Percentiles rank a stretch among this genome's conserved stretches.
Evolutionary conservation across 2,329 filamentous ascomycete genomes (phyloP).

Genomic region (Pezicula rhizophila): DNA sequence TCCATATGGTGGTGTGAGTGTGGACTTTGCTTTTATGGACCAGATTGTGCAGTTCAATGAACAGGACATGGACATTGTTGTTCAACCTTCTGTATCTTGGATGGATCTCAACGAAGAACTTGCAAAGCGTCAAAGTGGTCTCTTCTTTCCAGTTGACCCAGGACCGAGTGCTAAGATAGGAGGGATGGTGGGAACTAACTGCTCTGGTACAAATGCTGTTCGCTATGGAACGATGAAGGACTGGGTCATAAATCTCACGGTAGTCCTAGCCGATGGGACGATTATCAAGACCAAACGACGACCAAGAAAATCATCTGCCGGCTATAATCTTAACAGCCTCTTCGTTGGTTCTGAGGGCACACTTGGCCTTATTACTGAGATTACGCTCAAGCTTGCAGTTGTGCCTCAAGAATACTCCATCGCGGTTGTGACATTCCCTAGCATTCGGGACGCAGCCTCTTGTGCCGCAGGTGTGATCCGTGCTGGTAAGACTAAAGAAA

Average conservation of each 20-base stretch:
- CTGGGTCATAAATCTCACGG: constrained; percentile 78
- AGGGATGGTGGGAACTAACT: constrained; percentile 77
- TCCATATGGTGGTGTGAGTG: constrained; percentile 78
- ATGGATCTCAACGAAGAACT: constrained; percentile 74
- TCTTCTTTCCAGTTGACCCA: constrained; percentile 90
- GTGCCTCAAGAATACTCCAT: constrained; percentile 72
- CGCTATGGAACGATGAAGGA: constrained; percentile 84
- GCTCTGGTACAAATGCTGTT: constrained; percentile 73
- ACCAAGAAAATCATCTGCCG: constrained; percentile 75
- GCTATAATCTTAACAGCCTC: constrained; percentile 74
- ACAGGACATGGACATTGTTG: constrained; percentile 87
- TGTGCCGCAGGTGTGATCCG: constrained; percentile 70
- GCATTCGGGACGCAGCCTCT: constrained; percentile 67
- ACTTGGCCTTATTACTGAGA: constrained; percentile 74
- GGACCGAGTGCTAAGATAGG: constrained; percentile 66
- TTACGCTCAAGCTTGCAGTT: constrained; percentile 72
- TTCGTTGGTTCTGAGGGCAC: constrained; percentile 82
- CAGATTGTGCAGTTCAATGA: constrained; percentile 72
- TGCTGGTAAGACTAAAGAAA: constrained; percentile 38
- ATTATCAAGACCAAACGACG: constrained; percentile 72
- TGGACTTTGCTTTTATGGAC: constrained; percentile 88
- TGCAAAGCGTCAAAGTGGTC: constrained; percentile 62
- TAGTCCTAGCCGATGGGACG: constrained; percentile 72
- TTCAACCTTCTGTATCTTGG: constrained; percentile 90
- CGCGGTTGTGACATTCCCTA: constrained; percentile 73